phyloP scores from a whole-genome alignment of 148 eudicot genomes.

The Camellia sinensis region DNA sequence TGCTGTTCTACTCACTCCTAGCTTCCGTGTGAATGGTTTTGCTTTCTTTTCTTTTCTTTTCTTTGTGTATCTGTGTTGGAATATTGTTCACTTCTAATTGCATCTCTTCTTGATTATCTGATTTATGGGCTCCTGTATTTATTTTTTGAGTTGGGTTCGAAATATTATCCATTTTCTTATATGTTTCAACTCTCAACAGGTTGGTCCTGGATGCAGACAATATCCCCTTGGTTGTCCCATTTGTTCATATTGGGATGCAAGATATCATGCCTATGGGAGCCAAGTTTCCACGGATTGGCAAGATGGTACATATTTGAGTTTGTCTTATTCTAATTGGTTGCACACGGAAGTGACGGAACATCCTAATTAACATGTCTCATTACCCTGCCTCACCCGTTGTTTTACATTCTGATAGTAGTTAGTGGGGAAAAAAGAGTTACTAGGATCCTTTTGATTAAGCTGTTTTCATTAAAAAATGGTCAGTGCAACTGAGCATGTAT shows the following conservation, averaged over 20 bases:
- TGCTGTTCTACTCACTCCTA: neutral
- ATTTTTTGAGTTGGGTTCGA: neutral
- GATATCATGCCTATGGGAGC: constrained; percentile 94
- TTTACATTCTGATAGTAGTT: neutral
- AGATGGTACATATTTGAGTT: constrained; percentile 45
- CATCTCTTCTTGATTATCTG: neutral
- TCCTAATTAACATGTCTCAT: neutral
- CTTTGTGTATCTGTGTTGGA: neutral
- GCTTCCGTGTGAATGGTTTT: neutral
- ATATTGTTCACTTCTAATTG: neutral
- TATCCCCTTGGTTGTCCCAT: constrained; percentile 79
- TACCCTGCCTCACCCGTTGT: neutral
- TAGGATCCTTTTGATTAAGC: neutral
- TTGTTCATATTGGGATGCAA: constrained; percentile 98
- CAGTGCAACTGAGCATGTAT: neutral
- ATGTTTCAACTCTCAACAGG: constrained; percentile 38
- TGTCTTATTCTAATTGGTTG: neutral
- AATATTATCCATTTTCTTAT: neutral
- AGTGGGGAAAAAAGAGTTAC: neutral
- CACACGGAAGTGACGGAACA: neutral
- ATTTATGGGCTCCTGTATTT: neutral
- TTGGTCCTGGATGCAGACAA: constrained; percentile 82
- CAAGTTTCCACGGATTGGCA: constrained; percentile 74
- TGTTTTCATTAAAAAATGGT: neutral
- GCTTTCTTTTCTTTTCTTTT: neutral